Percentiles rank a stretch among this genome's conserved stretches.
Conservation (phyloP, 345 rosid genomes). For the Clausena lansium region DNA sequence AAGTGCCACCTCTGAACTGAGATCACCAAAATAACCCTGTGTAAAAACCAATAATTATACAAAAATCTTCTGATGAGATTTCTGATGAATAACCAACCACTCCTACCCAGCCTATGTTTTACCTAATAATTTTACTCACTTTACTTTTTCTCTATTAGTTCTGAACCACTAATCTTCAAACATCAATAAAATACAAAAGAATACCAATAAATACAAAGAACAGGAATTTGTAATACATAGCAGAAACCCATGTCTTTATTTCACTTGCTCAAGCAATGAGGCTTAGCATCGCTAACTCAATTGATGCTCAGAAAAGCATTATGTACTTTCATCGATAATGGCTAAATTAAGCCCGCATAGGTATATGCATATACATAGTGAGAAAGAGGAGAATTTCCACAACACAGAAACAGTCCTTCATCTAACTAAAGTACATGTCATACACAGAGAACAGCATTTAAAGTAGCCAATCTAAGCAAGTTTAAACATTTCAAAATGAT, state of each 20-base stretch:
- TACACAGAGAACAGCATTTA: background rate
- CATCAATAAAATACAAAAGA: background rate
- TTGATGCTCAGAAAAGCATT: background rate
- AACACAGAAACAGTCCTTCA: background rate
- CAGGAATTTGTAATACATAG: background rate
- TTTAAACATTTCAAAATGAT: background rate
- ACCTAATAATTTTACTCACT: background rate
- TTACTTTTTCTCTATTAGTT: background rate
- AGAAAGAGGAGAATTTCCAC: background rate
- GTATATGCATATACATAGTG: background rate
- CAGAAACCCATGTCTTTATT: background rate
- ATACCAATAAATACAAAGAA: background rate
- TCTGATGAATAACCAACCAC: background rate
- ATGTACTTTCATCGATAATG: background rate
- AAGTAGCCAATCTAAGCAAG: background rate
- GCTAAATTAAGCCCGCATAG: background rate
- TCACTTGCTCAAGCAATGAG: background rate
- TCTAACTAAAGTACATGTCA: too few relatives aligned
- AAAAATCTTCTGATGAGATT: background rate
- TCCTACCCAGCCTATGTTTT: background rate
- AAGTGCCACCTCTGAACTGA: background rate
- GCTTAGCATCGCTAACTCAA: background rate
- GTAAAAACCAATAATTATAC: background rate
- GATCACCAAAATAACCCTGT: background rate
- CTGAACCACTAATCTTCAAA: background rate